These are phyloP conservation scores for Theobroma grandiflorum DNA, from an alignment of 441 rosid species.

Conservation along the genomic window DNA sequence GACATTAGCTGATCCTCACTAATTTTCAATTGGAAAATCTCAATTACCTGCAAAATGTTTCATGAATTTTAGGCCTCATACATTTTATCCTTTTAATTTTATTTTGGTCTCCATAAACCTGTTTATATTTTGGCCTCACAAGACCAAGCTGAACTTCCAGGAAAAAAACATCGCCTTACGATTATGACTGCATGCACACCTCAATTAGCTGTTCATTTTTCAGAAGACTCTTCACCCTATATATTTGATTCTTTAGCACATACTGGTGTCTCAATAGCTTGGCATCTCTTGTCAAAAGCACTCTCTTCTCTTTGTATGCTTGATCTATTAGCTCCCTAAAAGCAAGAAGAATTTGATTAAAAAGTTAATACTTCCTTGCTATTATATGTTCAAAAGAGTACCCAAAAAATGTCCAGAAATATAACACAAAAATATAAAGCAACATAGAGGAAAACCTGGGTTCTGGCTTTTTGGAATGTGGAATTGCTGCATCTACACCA, in stretches of 20 bases:
- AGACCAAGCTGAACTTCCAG: slow-evolving; percentile 9
- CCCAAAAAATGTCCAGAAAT: neutral
- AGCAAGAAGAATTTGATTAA: slow-evolving; percentile 30
- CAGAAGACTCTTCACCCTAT: slow-evolving; percentile 77
- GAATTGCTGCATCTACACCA: slow-evolving; percentile 89
- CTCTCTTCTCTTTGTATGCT: slow-evolving; percentile 76
- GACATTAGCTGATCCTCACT: slow-evolving; percentile 85
- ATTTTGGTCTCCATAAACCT: neutral
- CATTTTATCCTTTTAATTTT: slow-evolving; percentile 4
- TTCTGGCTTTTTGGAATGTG: slow-evolving; percentile 71
- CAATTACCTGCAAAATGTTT: slow-evolving; percentile 62
- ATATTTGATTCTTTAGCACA: slow-evolving; percentile 74
- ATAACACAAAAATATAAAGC: neutral
- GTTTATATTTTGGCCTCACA: slow-evolving; percentile 7
- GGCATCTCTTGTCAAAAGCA: slow-evolving; percentile 88
- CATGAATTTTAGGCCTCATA: slow-evolving; percentile 5
- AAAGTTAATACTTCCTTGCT: neutral
- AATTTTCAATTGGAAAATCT: slow-evolving; percentile 70
- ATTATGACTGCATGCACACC: slow-evolving; percentile 47
- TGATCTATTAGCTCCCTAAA: slow-evolving; percentile 83
- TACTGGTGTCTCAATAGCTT: slow-evolving; percentile 83
- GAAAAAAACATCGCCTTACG: neutral
- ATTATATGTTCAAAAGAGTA: neutral
- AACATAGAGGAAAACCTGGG: slow-evolving; percentile 48
- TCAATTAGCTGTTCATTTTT: slow-evolving; percentile 93